Conservation (phyloP, 768 basidiomycete genomes). For the Pleurotus platypus region DNA sequence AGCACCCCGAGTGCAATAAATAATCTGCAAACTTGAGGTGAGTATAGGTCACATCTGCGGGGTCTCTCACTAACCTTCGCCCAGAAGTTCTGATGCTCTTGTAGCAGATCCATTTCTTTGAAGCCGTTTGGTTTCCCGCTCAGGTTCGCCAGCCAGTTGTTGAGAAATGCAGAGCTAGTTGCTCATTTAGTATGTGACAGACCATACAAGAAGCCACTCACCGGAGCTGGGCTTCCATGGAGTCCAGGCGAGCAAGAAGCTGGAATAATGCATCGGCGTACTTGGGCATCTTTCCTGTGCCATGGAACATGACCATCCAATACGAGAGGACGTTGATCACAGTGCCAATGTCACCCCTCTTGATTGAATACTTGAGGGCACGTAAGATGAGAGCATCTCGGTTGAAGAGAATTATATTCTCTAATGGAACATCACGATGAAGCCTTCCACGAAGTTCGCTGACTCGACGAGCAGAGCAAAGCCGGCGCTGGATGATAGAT, state of each 20-base stretch:
- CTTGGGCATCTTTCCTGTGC: slow-evolving; percentile 17
- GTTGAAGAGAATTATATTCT: slow-evolving; percentile 18
- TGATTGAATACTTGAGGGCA: slow-evolving; percentile 13
- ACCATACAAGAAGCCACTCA: slow-evolving; percentile 7
- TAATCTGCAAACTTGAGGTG: not conserved
- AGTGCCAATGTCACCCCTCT: slow-evolving; percentile 18
- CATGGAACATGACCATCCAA: slow-evolving; percentile 21
- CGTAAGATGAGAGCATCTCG: slow-evolving; percentile 16
- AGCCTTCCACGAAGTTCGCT: slow-evolving; percentile 12
- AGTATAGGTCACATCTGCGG: not conserved
- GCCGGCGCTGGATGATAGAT: not conserved
- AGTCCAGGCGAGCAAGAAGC: slow-evolving; percentile 22
- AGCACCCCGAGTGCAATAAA: slow-evolving; percentile 10
- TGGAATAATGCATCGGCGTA: slow-evolving; percentile 22
- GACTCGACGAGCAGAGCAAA: not conserved
- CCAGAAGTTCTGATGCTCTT: slow-evolving; percentile 22
- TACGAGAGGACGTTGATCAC: slow-evolving; percentile 14
- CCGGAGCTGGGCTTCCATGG: slow-evolving; percentile 18
- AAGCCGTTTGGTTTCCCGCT: slow-evolving; percentile 12
- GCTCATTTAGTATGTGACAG: not conserved
- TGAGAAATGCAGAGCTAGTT: slow-evolving; percentile 5
- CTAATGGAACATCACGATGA: slow-evolving; percentile 17
- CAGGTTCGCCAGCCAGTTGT: slow-evolving; percentile 22
- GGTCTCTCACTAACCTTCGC: slow-evolving; percentile 13
- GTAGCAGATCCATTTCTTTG: slow-evolving; percentile 21